Evolutionary conservation across 495 filamentous ascomycete genomes (phyloP), one percentile per base, ranked within the genome.

Genomic region (Glonium stellatum): DNA sequence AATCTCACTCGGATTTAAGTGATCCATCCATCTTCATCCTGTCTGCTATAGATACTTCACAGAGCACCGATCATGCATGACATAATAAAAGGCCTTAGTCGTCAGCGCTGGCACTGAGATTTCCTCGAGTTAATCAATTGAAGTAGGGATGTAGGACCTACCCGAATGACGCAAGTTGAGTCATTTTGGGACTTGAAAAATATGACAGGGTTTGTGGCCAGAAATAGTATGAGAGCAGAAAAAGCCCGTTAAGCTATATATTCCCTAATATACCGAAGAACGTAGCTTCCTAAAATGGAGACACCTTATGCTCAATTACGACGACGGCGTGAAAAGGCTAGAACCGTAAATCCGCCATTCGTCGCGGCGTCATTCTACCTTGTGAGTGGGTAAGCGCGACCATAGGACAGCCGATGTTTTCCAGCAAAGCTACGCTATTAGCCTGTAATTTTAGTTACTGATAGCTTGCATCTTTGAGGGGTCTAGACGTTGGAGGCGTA

Each of bases 331-430:
- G 71, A 23, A 84, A 76, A 10, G 77, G 70, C 0, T 74, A 76
- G 76, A 46, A 71, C 67, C 6, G 22, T 6, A 37, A 5, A 27
- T 55, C 52, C 6, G 23, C 52, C 11, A 55, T 37, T 2, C 79
- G 62, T 80, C 79, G 82, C 13, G 73, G 73, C 27, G 76, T 70
- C 10, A 76, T 64, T n/a, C 77, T 78, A 37, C 77, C 80, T 47
- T 81, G 79, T 15, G 80, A 82, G 58, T 84, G 80, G 1, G 73
- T 72, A 57, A 83, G 63, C 0, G 83, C 62, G 44, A 82, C 70
- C 5, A 72, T 74, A 0, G 77, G 75, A 9, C 55, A 49, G 31
- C 73, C 78, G 60, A 81, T 79, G 31, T 60, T 66, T 36, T 77
- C 72, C n/a, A 84, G 74, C 27, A 82, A 72, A 12, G 71, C 70